Evolutionary conservation across 257 asterid genomes (phyloP), one percentile per base, ranked within the genome.

Genomic region (Misopates orontium): DNA sequence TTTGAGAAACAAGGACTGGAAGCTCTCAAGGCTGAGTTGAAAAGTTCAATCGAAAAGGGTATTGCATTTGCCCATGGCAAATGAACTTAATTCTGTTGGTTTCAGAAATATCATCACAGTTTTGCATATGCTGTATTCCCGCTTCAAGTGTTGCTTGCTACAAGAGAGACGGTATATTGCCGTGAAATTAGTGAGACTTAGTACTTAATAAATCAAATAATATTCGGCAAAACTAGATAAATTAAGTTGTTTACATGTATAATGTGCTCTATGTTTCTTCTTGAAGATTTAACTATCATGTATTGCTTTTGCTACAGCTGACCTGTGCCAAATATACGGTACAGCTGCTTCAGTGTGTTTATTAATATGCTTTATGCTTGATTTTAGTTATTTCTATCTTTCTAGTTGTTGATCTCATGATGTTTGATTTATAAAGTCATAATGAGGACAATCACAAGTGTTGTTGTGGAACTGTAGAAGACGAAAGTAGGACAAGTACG

Each of bases 41-140:
- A 75, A 60, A 28, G 82, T 62, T 84, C 91, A 42, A 87, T 87
- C 44, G 91, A 86, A 25, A 86, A 86, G 68, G 95, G 95, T 25
- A 63, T 86, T 60, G 66, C 80, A 20, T 86, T 86, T 59, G 91
- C 76, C 55, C 72, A 48, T 24, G 72, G 70, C 20, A 79, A 64
- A 71, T 83, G 49, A 77, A 51, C 57, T 16, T 19, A 18, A 22
- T 18, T 13, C 41, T 42, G n/a, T 12, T 15, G 7, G 15, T 10
- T 12, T 11, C 39, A 10, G 25, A 58, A 28, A 41, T 11, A 19
- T 13, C 53, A 25, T 42, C 40, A 60, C 66, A 60, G 19, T 60
- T 60, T 60, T 42, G 66, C 62, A 10, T 5, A 0, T 59, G 51
- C 39, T 60, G 66, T 41, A 42, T 42, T 60, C 9, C 19, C 23